A percentile compares a stretch with the other conserved stretches of the same genome.
phyloP scores from a whole-genome alignment of 208 protist genomes.

The Acanthamoeba lenticulata region DNA sequence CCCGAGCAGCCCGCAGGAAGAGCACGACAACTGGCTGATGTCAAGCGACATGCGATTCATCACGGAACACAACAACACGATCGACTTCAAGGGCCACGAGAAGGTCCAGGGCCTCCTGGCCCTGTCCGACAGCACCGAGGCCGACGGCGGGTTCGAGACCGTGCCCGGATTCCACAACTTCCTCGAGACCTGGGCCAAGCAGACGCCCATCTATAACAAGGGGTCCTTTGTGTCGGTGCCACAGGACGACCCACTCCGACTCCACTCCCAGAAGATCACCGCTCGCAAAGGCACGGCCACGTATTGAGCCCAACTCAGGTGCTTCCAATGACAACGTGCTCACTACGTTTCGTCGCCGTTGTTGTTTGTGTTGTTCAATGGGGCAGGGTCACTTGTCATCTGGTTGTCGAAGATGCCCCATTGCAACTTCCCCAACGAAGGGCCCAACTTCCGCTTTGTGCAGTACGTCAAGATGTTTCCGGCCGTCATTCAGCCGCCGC shows the following conservation, averaged over 20 bases:
- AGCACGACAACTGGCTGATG: background rate
- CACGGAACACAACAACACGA: slow-evolving; percentile 15
- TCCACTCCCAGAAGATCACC: slow-evolving; percentile 44
- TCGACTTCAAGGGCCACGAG: slow-evolving; percentile 40
- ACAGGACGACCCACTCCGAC: background rate
- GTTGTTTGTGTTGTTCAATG: background rate
- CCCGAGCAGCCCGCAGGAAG: background rate
- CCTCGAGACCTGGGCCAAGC: background rate
- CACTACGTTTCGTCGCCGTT: background rate
- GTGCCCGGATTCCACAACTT: slow-evolving; percentile 58
- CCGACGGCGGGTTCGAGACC: slow-evolving; percentile 52
- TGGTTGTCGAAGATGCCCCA: slow-evolving; percentile 56
- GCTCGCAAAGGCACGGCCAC: background rate
- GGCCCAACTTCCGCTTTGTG: background rate
- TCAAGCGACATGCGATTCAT: slow-evolving; percentile 13
- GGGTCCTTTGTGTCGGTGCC: background rate
- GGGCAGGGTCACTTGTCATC: slow-evolving; percentile 25
- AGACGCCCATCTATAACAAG: slow-evolving; percentile 15
- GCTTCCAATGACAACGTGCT: background rate
- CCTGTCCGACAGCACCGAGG: slow-evolving; percentile 38
- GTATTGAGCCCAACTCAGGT: background rate
- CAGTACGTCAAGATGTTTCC: slow-evolving; percentile 72
- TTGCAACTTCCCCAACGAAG: slow-evolving; percentile 60
- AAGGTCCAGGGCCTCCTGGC: slow-evolving; percentile 51
- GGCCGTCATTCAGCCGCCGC: background rate